These are phyloP conservation scores for Ceratocystis colombiana DNA, from an alignment of 2,329 filamentous ascomycete genomes.

Conservation along the genomic window DNA sequence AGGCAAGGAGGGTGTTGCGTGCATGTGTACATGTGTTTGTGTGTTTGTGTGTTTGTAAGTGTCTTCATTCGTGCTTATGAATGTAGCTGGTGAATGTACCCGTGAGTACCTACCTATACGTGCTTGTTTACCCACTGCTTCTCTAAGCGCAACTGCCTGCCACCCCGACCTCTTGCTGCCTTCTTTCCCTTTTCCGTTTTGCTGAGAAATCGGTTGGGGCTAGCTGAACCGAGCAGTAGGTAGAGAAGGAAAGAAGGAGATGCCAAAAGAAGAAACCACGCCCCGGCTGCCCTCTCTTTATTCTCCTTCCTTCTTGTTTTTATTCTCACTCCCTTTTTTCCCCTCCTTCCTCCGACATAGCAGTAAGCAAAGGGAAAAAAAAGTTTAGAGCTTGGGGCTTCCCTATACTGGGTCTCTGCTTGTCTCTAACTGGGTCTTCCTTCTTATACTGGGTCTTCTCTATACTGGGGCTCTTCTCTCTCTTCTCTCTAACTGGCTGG, in stretches of 20 bases:
- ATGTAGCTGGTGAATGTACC: too few species aligned
- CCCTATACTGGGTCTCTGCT: too few species aligned
- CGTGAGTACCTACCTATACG: too few species aligned
- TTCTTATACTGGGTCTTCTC: not conserved
- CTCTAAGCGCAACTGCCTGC: slow-evolving; percentile 5
- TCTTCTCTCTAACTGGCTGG: too few species aligned
- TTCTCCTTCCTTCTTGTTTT: slow-evolving; percentile 11
- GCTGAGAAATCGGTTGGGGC: too few species aligned
- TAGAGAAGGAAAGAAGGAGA: too few species aligned
- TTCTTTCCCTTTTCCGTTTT: not conserved
- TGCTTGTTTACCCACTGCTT: not conserved
- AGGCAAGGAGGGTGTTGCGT: too few species aligned
- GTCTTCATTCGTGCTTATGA: too few species aligned
- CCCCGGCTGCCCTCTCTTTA: slow-evolving; percentile 15
- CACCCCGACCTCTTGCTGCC: not conserved
- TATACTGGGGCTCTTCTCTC: too few species aligned
- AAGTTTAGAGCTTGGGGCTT: slow-evolving; percentile 23
- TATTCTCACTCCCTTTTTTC: not conserved
- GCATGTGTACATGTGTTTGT: too few species aligned
- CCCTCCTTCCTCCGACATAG: slow-evolving; percentile 19
- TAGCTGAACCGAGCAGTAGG: too few species aligned
- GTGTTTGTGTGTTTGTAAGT: too few species aligned
- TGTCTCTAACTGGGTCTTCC: slow-evolving; percentile 6
- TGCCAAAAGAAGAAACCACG: slow-evolving; percentile 9
- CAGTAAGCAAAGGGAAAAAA: slow-evolving; percentile 13